phyloP scores from a whole-genome alignment of 805 yeast genomes.

The Komagataella phaffii region DNA sequence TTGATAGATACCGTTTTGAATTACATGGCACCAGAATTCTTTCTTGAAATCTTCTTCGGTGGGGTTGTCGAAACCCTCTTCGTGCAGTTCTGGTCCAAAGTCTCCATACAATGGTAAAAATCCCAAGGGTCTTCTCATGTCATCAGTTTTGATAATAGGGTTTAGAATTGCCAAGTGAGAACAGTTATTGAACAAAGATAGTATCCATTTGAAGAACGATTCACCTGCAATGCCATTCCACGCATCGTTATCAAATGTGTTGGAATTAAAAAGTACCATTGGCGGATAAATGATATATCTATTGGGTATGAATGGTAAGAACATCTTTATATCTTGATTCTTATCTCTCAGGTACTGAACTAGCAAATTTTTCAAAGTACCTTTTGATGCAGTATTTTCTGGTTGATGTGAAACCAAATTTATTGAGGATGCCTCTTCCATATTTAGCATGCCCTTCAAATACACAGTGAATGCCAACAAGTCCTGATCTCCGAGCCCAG shows the following conservation, averaged over 20 bases:
- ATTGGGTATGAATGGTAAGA: conserved; percentile 23
- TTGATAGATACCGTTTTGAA: conserved; percentile 67
- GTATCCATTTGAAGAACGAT: conserved; percentile 8
- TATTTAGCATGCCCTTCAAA: neutral
- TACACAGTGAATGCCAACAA: neutral
- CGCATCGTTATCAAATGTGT: conserved; percentile 26
- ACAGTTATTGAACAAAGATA: conserved; percentile 1
- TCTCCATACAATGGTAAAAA: conserved; percentile 50
- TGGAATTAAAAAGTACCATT: conserved; percentile 40
- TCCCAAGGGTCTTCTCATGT: conserved; percentile 45
- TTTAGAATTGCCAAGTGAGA: conserved; percentile 63
- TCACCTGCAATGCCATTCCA: conserved; percentile 17
- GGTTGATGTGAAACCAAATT: neutral
- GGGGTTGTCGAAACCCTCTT: conserved; percentile 21
- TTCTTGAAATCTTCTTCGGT: conserved; percentile 24
- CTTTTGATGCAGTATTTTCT: neutral
- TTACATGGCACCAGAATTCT: conserved; percentile 60
- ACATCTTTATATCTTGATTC: neutral
- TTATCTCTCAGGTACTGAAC: neutral
- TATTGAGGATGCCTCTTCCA: neutral
- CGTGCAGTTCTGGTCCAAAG: conserved; percentile 35
- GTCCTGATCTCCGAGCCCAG: neutral
- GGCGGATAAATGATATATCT: conserved; percentile 59
- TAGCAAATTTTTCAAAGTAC: neutral
- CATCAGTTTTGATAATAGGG: conserved; percentile 33